Evolutionary conservation across 768 basidiomycete species (phyloP).

Genomic region (Cyathus striatus): DNA sequence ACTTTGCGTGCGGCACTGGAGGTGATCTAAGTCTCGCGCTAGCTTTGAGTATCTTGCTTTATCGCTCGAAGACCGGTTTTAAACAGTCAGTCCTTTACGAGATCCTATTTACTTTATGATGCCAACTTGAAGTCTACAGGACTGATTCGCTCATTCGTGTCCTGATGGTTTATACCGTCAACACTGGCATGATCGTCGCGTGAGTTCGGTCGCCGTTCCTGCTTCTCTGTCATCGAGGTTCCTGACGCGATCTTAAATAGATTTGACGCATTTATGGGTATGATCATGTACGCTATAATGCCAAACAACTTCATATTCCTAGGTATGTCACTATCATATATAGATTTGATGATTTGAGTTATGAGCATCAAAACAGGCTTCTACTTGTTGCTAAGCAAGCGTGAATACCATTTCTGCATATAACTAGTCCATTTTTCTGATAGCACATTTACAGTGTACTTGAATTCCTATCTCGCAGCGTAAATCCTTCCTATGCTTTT

Average conservation of each 20-base stretch:
- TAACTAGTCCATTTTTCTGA: background rate
- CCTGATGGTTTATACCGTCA: conserved; percentile 48
- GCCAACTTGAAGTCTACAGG: conserved; percentile 17
- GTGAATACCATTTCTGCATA: conserved; percentile 25
- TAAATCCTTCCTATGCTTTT: conserved; percentile 9
- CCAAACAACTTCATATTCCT: conserved; percentile 51
- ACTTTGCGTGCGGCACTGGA: conserved; percentile 43
- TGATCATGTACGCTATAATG: conserved; percentile 45
- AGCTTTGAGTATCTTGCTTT: conserved; percentile 43
- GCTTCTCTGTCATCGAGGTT: background rate
- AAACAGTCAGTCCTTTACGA: conserved; percentile 22
- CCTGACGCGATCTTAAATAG: conserved; percentile 18
- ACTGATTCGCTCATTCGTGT: conserved; percentile 44
- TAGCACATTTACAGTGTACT: conserved; percentile 35
- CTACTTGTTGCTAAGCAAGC: conserved; percentile 48
- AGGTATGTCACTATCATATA: conserved; percentile 17
- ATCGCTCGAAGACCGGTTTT: conserved; percentile 47
- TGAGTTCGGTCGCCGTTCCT: conserved; percentile 27
- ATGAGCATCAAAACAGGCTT: too few relatives aligned
- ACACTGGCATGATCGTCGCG: conserved; percentile 45
- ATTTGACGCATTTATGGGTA: conserved; percentile 39
- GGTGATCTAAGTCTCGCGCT: conserved; percentile 49
- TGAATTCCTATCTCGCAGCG: conserved; percentile 52
- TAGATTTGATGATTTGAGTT: conserved; percentile 1
- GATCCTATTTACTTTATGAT: background rate